Evolutionary conservation across 768 basidiomycete genomes (phyloP), one percentile per base, ranked within the genome.

Genomic region (Nevesoporus exiguus): DNA sequence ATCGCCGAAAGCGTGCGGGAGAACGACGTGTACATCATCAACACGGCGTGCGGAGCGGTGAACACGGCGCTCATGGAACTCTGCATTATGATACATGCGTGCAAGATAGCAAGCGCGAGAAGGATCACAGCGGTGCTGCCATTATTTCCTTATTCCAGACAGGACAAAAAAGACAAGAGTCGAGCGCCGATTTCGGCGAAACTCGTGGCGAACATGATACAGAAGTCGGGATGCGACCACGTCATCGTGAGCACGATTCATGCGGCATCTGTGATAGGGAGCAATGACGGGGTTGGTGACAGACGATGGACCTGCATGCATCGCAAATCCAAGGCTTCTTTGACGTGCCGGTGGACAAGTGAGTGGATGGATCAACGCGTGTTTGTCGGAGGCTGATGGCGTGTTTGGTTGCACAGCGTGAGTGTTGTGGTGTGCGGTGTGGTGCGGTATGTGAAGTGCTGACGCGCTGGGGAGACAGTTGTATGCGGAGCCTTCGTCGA

Each of bases 311-410:
- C 74, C 77, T 98, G 55, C 96, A 99, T 69, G 97, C 97, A 30
- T 96, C 93, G 2, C 97, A 99, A 69, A 98, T 99, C 58, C 97
- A 99, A 75, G 97, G 97, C 7, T 99, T 99, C 77, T 99, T 99
- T 72, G 96, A 98, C 72, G 95, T 98, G 41, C 97, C 97, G 8
- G 96, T 98, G 65, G 97, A 99, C 80, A 98, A 99, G 93, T 96
- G 69, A 81, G 93, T 84, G 54, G 52, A 51, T 46, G 43, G 39
- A 19, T 37, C 22, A 34, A 22, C n/a, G 39, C 2, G 36, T 17
- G 3, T 49, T 50, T 27, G 43, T 41, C 31, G 11, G 51, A 51
- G 19, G 47, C 64, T 72, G 45, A 70, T 25, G 25, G 37, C 13
- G 34, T 1, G 33, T 33, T 49, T 57, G 24, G 50, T 40, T 47